Evolutionary conservation across 768 basidiomycete species (phyloP).

Genomic region (Leccinum uliginosum): DNA sequence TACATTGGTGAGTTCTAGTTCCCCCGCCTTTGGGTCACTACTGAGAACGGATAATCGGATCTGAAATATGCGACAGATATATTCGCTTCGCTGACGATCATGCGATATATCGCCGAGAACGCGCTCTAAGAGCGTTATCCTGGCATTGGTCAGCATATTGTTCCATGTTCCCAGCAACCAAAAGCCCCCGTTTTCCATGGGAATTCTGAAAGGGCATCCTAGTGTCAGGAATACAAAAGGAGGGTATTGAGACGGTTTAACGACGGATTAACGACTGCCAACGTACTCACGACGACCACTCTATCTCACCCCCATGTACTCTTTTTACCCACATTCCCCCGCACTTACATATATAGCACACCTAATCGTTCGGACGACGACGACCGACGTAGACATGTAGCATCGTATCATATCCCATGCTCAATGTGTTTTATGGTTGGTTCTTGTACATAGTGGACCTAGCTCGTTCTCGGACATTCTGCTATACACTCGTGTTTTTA

Average conservation of each 20-base stretch:
- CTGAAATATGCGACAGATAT: conserved; percentile 38
- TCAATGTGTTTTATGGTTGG: neutral
- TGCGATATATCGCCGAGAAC: conserved; percentile 57
- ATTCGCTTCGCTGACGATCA: conserved; percentile 55
- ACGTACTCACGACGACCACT: neutral
- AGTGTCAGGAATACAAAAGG: neutral
- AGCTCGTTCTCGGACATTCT: neutral
- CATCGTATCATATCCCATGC: neutral
- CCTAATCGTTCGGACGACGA: neutral
- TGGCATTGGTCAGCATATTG: neutral
- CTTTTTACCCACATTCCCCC: neutral
- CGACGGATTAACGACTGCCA: neutral
- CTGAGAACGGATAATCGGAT: conserved; percentile 1
- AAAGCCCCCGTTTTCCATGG: neutral
- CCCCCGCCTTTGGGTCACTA: neutral
- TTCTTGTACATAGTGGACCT: neutral
- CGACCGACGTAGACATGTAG: neutral
- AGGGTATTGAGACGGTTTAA: neutral
- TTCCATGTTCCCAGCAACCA: neutral
- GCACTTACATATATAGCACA: neutral
- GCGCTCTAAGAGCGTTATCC: conserved; percentile 31
- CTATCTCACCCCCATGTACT: neutral
- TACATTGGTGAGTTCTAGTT: conserved; percentile 43
- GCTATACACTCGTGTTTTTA: neutral
- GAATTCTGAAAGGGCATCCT: neutral